Evolutionary conservation across 192 early-diverging fungal species (phyloP), one percentile per base, ranked within the genome.

Genomic region (Diversispora epigaea): DNA sequence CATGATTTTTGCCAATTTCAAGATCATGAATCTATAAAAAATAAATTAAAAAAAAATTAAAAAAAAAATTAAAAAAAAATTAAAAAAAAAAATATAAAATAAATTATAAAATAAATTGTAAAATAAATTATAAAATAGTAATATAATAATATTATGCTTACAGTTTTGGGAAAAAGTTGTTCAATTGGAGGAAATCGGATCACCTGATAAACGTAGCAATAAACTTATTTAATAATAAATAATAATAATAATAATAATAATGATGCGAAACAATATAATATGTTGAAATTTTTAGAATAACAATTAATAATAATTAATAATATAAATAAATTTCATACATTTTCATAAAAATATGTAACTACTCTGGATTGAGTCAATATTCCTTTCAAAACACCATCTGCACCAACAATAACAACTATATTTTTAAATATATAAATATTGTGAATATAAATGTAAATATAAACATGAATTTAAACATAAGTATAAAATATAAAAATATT

Each of bases 311-410:
- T 32, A 32, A 32, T 32, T 32, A 32, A 32, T 32, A 32, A 32
- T 32, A 32, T 2, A 32, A 32, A 32, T 2, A 32, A 32, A 32
- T 14, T 52, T 49, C 19, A 69, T 80, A 86, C 84, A 77, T 92
- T 84, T 32, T 90, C 82, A 77, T 90, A 90, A 39, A 95, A 80
- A 68, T 87, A 91, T 56, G 87, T 81, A 7, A 93, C 77, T 0
- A 92, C 88, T 4, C 86, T 84, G 0, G 91, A 91, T 75, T 95
- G 92, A 50, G 94, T 93, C 32, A 94, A 57, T 50, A 94, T 93
- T 0, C 94, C 92, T 63, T 85, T 85, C 67, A 95, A 85, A 14
- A 79, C 63, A n/a, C 81, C 84, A 56, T 88, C 78, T 17, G 81
- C 78, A 71, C 89, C 79, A 84, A 92, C 85, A 3, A 95, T 91